Conservation (phyloP, 129 eudicot genomes). For the Flaveria sonorensis region DNA sequence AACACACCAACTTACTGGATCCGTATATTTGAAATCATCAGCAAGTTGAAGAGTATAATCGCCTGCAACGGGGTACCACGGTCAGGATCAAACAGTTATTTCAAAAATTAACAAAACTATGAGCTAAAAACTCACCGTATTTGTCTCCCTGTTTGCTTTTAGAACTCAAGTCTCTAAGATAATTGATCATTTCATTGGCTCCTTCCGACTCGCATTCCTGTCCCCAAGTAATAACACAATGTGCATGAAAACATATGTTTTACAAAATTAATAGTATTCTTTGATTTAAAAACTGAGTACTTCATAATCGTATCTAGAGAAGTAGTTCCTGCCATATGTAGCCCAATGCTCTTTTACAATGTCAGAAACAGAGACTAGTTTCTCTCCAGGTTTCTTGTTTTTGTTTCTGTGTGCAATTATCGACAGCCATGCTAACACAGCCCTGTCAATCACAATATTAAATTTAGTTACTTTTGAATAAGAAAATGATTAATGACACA, state of each 20-base stretch:
- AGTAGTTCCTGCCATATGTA: slow-evolving; percentile 95
- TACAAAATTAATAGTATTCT: neutral
- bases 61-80: slow-evolving; percentile 44
- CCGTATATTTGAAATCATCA: slow-evolving; percentile 85
- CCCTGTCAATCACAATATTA: slow-evolving; percentile 55
- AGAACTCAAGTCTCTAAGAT: slow-evolving; percentile 86
- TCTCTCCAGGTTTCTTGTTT: slow-evolving; percentile 80
- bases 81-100: slow-evolving; percentile 11
- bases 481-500: neutral
- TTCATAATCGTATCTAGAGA: slow-evolving; percentile 97
- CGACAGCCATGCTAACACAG: slow-evolving; percentile 98
- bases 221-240: slow-evolving; percentile 24
- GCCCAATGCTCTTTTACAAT: slow-evolving; percentile 96
- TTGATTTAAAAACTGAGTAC: slow-evolving; percentile 39
- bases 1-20: slow-evolving; percentile 75
- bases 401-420: slow-evolving; percentile 84
- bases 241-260: slow-evolving; percentile 29
- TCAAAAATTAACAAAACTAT: slow-evolving; percentile 13
- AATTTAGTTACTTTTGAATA: neutral
- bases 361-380: slow-evolving; percentile 77
- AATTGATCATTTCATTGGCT: slow-evolving; percentile 85
- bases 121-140: slow-evolving; percentile 54
- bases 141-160: slow-evolving; percentile 84
- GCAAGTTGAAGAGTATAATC: slow-evolving; percentile 76
- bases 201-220: slow-evolving; percentile 99